Evolutionary conservation across 2,329 filamentous ascomycete genomes (phyloP), one percentile per base, ranked within the genome.

Genomic region (Alternaria longipes): DNA sequence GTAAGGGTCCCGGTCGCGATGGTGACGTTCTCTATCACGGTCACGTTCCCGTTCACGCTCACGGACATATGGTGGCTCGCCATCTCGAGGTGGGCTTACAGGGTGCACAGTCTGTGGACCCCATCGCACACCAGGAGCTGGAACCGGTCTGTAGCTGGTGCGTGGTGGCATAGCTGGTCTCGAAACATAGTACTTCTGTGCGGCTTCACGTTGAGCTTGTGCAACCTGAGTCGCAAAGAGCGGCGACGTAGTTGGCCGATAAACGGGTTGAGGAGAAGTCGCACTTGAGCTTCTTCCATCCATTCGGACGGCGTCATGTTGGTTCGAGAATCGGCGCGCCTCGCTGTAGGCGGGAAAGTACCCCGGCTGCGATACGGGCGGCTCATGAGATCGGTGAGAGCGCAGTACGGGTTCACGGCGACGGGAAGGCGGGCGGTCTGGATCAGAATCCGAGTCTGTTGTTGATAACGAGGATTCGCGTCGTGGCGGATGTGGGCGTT

Each of bases 221-320:
- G 81, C 80, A 5, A 83, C 77, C 16, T 81, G 80, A 0, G 81
- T 81, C 4, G 83, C 83, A 60, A 84, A 84, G 3, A 83, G 67
- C 4, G 82, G 83, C 1, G 77, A 74, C 44, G 79, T 80, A 2
- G 79, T 82, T 3, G 83, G 83, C 6, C 74, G 80, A 64, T 83
- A 84, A 1, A 77, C 71, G 14, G 72, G 69, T n/a, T 65, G 66
- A 7, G 67, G 67, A 32, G 70, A 67, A 9, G 66, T 64, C 16
- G 69, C 62, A 14, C 54, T 64, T 46, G 71, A 56, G 34, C 62
- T 26, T 53, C 68, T 57, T 54, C 71, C 58, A 45, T 64, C 66
- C 41, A 56, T 50, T 26, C 66, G 59, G 11, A 63, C 54, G 3
- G 66, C 28, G 8, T 70, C 55, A 12, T 64, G 62, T 34, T 74